phyloP scores from a whole-genome alignment of 106 monocot species.

The Phalaenopsis equestris region DNA sequence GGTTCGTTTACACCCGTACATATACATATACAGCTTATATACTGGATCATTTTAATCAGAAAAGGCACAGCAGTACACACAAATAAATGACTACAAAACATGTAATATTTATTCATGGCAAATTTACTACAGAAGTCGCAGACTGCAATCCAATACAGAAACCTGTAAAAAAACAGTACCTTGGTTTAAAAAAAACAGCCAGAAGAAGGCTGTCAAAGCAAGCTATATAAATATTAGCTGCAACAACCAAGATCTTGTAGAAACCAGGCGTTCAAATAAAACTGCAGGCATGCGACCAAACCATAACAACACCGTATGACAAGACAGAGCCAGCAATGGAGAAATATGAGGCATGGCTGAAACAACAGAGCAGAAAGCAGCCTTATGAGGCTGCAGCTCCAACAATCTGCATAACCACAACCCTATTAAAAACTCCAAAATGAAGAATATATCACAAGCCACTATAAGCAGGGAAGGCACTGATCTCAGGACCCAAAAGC shows the following conservation, averaged over 20 bases:
- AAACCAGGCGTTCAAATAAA: conserved; percentile 26
- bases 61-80: no score
- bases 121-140: conserved; percentile 11
- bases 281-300: conserved; percentile 40
- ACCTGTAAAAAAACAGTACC: conserved; percentile 10
- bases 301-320: background rate
- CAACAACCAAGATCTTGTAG: conserved; percentile 22
- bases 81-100: background rate
- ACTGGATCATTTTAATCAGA: no score
- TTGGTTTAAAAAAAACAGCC: background rate
- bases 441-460: conserved; percentile 6
- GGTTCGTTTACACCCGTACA: no score
- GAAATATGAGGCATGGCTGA: conserved; percentile 8
- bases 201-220: background rate
- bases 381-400: background rate
- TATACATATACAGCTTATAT: no score
- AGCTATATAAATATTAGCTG: conserved; percentile 8
- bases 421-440: conserved; percentile 17
- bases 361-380: conserved; percentile 8
- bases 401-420: conserved; percentile 12
- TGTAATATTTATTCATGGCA: background rate
- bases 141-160: conserved; percentile 14
- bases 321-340: conserved; percentile 1
- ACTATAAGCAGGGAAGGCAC: conserved; percentile 11
- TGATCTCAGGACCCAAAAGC: conserved; percentile 17